A percentile compares a stretch with the other conserved stretches of the same genome.
Evolutionary conservation across 169 alveolate species (phyloP).

Genomic region (Fabrea salina): DNA sequence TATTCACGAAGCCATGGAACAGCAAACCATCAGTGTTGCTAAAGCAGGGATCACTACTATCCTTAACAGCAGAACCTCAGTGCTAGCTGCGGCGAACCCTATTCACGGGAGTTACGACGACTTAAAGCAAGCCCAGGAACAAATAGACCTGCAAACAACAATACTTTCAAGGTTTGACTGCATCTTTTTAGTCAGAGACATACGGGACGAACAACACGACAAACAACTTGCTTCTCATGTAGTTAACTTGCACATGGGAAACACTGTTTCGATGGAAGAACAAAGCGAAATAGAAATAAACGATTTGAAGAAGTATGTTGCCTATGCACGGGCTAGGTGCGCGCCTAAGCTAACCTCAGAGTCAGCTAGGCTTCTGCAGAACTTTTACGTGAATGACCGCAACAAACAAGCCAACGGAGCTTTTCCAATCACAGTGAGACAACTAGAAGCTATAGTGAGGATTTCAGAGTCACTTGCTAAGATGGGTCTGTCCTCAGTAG

Average conservation of each 20-base stretch:
- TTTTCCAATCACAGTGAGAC: constrained; percentile 98
- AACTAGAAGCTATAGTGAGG: constrained; percentile 98
- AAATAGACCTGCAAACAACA: constrained; percentile 98
- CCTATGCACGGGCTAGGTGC: constrained; percentile 85
- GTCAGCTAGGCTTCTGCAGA: constrained; percentile 92
- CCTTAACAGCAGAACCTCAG: constrained; percentile 95
- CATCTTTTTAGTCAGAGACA: constrained; percentile 96
- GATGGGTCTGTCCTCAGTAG: constrained; percentile 71
- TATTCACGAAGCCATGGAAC: constrained; percentile 99
- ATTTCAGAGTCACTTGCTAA: constrained; percentile 90
- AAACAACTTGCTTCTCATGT: constrained; percentile 90
- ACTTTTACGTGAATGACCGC: constrained; percentile 94
- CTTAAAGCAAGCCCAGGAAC: constrained; percentile 94
- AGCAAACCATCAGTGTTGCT: constrained; percentile 98
- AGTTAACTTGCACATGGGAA: constrained; percentile 77
- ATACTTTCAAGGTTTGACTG: constrained; percentile 96
- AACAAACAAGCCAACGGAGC: constrained; percentile 81
- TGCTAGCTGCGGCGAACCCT: constrained; percentile 99
- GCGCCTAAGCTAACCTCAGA: constrained; percentile 95
- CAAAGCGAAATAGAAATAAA: constrained; percentile 39
- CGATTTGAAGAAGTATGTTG: constrained; percentile 83
- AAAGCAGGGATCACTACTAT: constrained; percentile 99
- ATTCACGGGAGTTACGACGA: constrained; percentile 97
- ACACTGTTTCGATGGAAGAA: constrained; percentile 36
- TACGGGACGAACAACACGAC: constrained; percentile 92